Evolutionary conservation across 148 eudicot species (phyloP).

Genomic region (Camellia lanceoleosa): DNA sequence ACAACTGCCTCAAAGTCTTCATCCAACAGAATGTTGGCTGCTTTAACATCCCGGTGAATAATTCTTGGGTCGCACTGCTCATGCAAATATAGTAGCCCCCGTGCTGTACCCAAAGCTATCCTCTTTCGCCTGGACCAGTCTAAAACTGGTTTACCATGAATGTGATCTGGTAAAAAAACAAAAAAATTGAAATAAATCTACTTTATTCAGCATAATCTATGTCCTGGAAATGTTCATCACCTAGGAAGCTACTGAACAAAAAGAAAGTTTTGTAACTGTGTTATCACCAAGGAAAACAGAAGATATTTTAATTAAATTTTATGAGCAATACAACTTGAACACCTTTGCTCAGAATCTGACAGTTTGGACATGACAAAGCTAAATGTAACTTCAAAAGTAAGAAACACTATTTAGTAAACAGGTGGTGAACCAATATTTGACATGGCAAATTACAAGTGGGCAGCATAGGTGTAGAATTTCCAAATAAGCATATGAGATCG

Average conservation of each 20-base stretch:
- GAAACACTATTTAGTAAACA: not conserved
- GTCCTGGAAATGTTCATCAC: not conserved
- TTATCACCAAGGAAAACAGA: not conserved
- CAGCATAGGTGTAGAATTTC: not conserved
- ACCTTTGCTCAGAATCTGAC: not conserved
- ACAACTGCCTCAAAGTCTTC: slow-evolving; percentile 92
- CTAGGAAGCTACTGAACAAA: not conserved
- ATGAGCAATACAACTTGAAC: not conserved
- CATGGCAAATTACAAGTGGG: not conserved
- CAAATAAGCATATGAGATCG: not conserved
- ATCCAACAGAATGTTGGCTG: slow-evolving; percentile 89
- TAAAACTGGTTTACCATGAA: slow-evolving; percentile 66
- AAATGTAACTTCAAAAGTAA: not conserved
- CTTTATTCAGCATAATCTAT: not conserved
- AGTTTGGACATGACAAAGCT: not conserved
- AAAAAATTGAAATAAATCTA: too few species aligned
- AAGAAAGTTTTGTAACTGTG: not conserved
- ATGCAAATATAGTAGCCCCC: slow-evolving; percentile 80
- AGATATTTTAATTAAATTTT: not conserved
- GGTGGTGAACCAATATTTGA: not conserved
- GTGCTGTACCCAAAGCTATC: slow-evolving; percentile 85
- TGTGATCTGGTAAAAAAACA: slow-evolving; percentile 40
- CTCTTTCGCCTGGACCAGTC: slow-evolving; percentile 84
- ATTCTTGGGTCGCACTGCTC: slow-evolving; percentile 95
- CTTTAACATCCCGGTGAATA: slow-evolving; percentile 93